Evolutionary conservation across 306 rosid genomes (phyloP), one percentile per base, ranked within the genome.

Genomic region (Quercus robur): DNA sequence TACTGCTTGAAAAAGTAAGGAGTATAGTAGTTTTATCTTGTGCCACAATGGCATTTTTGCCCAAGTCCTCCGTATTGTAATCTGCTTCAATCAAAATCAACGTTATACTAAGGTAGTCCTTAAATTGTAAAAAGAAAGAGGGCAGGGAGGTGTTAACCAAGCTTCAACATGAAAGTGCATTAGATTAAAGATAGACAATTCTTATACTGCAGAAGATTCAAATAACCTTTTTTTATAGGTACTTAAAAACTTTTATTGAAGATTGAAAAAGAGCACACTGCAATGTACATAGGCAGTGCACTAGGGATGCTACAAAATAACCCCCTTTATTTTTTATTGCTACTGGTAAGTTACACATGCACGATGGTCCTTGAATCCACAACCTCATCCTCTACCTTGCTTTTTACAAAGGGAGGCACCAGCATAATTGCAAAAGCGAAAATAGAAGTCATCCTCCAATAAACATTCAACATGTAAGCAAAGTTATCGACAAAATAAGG

Each of bases 11-110:
- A 90, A 93, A 79, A 93, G 68, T 76, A 93, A 70, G 68, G 89
- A 79, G 81, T 86, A 93, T 30, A 95, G 28, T 80, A 93, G 81
- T 84, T 93, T 95, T 75, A 91, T 86, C 87, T 91, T 95, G 78
- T 93, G 90, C 98, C 97, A 91, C 85, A 90, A 93, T 2, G 98
- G 96, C 98, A 95, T 91, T 90, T 89, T 93, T 20, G 81, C 89
- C 99, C 99, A 93, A 38, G 98, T 92, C 88, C 99, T 93, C 81
- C 82, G 82, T 62, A 93, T 21, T 41, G 99, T 95, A 78, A 95
- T 90, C 98, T 93, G 93, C 81, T 69, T 79, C 80, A 51, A 61
- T 38, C 83, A 80, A 83, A 77, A 56, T 56, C 30, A 82, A 71
- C 77, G 75, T 70, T 67, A 72, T 79, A 73, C 56, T n/a, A 58